Conservation (phyloP, 1,284 basidiomycete species). For the Porodaedalea pini region DNA sequence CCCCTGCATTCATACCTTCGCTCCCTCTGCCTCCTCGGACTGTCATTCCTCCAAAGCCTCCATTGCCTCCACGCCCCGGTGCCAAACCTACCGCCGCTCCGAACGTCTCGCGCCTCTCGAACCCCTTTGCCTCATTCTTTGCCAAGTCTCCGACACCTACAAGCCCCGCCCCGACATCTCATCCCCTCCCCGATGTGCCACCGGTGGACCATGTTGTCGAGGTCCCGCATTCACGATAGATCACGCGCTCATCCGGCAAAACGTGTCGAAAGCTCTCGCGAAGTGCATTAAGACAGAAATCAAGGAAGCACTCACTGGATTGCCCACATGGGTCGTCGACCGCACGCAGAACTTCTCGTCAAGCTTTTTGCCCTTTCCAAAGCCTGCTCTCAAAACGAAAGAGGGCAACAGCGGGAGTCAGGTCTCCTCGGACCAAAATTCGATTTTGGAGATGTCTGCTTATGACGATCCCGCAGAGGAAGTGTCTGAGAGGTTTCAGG, state of each 20-base stretch:
- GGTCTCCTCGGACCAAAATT: slow-evolving; percentile 12
- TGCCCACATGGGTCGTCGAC: slow-evolving; percentile 64
- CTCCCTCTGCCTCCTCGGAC: slow-evolving; percentile 68
- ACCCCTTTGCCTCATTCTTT: slow-evolving; percentile 67
- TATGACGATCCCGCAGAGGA: slow-evolving; percentile 48
- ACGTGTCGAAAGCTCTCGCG: slow-evolving; percentile 58
- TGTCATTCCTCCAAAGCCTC: slow-evolving; percentile 45
- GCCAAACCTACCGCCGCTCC: slow-evolving; percentile 25
- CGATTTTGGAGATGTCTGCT: slow-evolving; percentile 30
- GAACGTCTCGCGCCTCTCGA: slow-evolving; percentile 46
- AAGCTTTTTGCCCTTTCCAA: slow-evolving; percentile 49
- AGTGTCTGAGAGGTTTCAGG: slow-evolving; percentile 61
- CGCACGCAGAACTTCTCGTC: slow-evolving; percentile 54
- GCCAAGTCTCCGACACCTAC: slow-evolving; percentile 40
- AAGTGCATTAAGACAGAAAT: slow-evolving; percentile 58
- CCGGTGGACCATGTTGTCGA: slow-evolving; percentile 41
- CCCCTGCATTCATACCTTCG: slow-evolving; percentile 47
- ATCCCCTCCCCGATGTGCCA: slow-evolving; percentile 26
- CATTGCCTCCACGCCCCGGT: slow-evolving; percentile 57
- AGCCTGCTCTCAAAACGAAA: slow-evolving; percentile 24
- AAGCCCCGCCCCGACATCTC: slow-evolving; percentile 31
- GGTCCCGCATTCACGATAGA: slow-evolving; percentile 58
- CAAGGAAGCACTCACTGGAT: slow-evolving; percentile 42
- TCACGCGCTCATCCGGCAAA: slow-evolving; percentile 47
- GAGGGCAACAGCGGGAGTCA: slow-evolving; percentile 1